Evolutionary conservation across 805 yeast species (phyloP), one percentile per base, ranked within the genome.

Genomic region (Yarrowia deformans): DNA sequence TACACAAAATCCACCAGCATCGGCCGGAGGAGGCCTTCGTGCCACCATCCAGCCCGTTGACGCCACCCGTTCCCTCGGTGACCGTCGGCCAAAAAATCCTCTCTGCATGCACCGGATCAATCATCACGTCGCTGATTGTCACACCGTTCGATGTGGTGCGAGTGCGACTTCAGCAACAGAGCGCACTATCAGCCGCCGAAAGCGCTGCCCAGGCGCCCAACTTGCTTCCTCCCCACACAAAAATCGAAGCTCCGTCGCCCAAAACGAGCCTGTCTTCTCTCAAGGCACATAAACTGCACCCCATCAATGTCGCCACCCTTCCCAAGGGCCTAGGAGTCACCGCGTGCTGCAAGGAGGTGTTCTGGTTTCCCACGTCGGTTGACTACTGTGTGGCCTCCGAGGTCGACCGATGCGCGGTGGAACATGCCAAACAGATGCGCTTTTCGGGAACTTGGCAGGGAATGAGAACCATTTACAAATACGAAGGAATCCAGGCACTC

Each of bases 361-460:
- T 79, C 67, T 78, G 78, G 79, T 74, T 75, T 70, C 83, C 82
- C 16, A 73, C 79, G 43, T 71, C 77, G 9, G 72, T 77, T 40
- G 76, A 74, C 69, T 80, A 77, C 72, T 79, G 81, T 70, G 76
- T 79, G 40, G 80, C 81, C 9, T 73, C 81, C 10, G 75, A 74
- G 49, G 71, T 75, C 49, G 75, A 73, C 35, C 68, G 70, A 46
- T 78, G 81, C 54, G 79, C 79, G 1, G 78, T 77, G 18, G 74
- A 75, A 39, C 90, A 76, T 76, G 84, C 23, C 72, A 79, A 76
- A 77, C 80, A 58, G 61, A 74, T 71, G 73, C 78, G 74, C 67
- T 76, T 90, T 69, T 83, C 83, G 2, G 92, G 95, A 2, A 92
- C 97, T 0, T 83, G 86, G 75, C 90, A 90, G 48, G 95, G 97